Evolutionary conservation across 495 filamentous ascomycete species (phyloP).

Genomic region (Aspergillus egyptiacus): DNA sequence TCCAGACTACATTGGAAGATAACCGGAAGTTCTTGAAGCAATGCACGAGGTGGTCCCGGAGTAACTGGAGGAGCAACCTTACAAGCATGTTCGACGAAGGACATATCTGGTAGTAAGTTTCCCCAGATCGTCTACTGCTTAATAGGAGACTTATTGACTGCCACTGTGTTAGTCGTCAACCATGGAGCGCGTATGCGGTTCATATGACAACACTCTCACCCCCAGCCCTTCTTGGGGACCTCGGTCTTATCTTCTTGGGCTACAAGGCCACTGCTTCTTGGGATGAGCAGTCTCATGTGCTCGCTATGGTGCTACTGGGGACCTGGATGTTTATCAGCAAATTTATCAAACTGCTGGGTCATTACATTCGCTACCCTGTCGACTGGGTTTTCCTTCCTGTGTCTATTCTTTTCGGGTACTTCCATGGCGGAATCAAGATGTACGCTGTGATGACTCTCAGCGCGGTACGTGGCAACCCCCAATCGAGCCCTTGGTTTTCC

Average conservation of each 20-base stretch:
- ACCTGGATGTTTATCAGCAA: slow-evolving; percentile 67
- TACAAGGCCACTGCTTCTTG: slow-evolving; percentile 41
- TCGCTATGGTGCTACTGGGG: slow-evolving; percentile 47
- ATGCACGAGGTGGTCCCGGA: slow-evolving; percentile 74
- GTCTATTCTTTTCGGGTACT: slow-evolving; percentile 72
- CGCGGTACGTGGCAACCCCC: slow-evolving; percentile 47
- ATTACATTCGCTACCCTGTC: slow-evolving; percentile 63
- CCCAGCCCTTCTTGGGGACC: slow-evolving; percentile 59
- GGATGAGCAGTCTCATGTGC: slow-evolving; percentile 34
- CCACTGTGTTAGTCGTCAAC: slow-evolving; percentile 51
- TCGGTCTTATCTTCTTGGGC: slow-evolving; percentile 52
- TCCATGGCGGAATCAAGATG: slow-evolving; percentile 72
- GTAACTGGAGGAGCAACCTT: slow-evolving; percentile 77
- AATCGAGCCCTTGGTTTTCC: not conserved
- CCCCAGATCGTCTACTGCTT: slow-evolving; percentile 8
- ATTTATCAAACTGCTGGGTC: slow-evolving; percentile 66
- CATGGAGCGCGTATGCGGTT: slow-evolving; percentile 71
- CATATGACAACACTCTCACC: slow-evolving; percentile 69
- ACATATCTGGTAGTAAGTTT: slow-evolving; percentile 62
- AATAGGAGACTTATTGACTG: slow-evolving; percentile 22
- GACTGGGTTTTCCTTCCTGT: slow-evolving; percentile 64
- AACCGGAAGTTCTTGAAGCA: slow-evolving; percentile 69
- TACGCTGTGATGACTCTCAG: slow-evolving; percentile 66
- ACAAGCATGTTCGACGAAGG: slow-evolving; percentile 66
- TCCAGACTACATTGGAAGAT: slow-evolving; percentile 71